These are phyloP conservation scores for Xylaria sp. DNA, from an alignment of 2,329 filamentous ascomycete genomes.

Conservation along the genomic window DNA sequence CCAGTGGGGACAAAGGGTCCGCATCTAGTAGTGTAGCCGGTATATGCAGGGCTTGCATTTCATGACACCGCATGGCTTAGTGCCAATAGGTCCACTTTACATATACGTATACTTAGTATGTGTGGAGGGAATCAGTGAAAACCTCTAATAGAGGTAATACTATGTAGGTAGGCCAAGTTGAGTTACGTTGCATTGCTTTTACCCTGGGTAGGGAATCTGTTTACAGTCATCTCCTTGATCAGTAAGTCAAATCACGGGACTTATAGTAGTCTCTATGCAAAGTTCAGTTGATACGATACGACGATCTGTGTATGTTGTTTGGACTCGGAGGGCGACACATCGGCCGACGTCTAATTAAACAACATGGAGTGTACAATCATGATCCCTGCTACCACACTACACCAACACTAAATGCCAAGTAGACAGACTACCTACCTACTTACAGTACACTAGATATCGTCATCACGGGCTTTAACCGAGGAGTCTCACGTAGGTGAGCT, in stretches of 20 bases:
- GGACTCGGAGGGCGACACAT: background rate
- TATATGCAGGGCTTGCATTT: conserved; percentile 2
- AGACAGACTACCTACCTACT: background rate
- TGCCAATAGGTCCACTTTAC: background rate
- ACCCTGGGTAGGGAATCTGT: too few species aligned
- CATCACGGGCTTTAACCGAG: conserved; percentile 14
- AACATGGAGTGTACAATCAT: conserved; percentile 4
- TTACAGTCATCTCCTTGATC: too few species aligned
- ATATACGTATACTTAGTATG: background rate
- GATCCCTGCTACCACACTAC: conserved; percentile 13
- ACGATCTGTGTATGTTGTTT: background rate
- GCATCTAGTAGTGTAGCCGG: background rate
- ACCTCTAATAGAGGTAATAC: background rate
- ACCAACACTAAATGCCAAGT: background rate
- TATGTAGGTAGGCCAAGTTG: too few species aligned
- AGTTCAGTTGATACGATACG: too few species aligned
- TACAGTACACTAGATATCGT: conserved; percentile 8
- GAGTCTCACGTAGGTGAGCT: conserved; percentile 9
- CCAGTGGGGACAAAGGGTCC: too few species aligned
- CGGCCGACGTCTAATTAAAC: conserved; percentile 24
- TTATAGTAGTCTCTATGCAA: too few species aligned
- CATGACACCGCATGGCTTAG: background rate
- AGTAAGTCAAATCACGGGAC: too few species aligned
- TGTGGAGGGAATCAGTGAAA: background rate
- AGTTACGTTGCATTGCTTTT: too few species aligned